A percentile compares a stretch with the other conserved stretches of the same genome.
These are phyloP conservation scores for Mucor lusitanicus DNA, from an alignment of 371 early-diverging fungal genomes.

Conservation along the genomic window DNA sequence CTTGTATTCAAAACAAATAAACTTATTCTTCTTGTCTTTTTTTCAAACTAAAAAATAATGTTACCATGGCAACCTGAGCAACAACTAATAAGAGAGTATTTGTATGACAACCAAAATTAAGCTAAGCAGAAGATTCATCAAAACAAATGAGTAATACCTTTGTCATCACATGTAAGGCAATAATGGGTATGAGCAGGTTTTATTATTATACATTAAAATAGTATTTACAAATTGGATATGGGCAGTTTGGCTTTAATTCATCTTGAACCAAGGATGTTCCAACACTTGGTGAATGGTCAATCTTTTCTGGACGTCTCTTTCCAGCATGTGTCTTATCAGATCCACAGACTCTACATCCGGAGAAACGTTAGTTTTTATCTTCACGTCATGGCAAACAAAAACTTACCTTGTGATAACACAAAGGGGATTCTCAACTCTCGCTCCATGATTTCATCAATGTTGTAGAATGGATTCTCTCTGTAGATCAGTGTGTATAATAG, in stretches of 20 bases:
- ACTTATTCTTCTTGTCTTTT: too few relatives aligned
- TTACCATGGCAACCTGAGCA: too few relatives aligned
- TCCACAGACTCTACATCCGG: constrained; percentile 50
- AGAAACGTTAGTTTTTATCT: constrained; percentile 29
- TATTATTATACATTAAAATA: too few relatives aligned
- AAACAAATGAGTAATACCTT: too few relatives aligned
- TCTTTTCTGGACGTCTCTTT: constrained; percentile 50
- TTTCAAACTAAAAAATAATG: too few relatives aligned
- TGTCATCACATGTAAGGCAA: too few relatives aligned
- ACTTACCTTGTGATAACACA: constrained; percentile 27
- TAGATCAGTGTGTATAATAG: constrained; percentile 76
- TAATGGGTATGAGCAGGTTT: too few relatives aligned
- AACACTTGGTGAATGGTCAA: constrained; percentile 56
- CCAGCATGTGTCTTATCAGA: constrained; percentile 55
- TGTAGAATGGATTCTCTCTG: constrained; percentile 29
- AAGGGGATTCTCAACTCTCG: constrained; percentile 25
- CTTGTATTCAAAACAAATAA: neutral
- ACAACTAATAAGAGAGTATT: too few relatives aligned
- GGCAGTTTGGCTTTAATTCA: neutral
- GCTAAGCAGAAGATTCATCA: too few relatives aligned
- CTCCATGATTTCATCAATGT: constrained; percentile 23
- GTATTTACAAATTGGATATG: neutral
- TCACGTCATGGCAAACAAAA: constrained; percentile 68
- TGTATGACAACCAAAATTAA: too few relatives aligned
- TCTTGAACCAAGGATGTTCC: constrained; percentile 37